Conservation (phyloP, 306 rosid genomes). For the Psophocarpus tetragonolobus region DNA sequence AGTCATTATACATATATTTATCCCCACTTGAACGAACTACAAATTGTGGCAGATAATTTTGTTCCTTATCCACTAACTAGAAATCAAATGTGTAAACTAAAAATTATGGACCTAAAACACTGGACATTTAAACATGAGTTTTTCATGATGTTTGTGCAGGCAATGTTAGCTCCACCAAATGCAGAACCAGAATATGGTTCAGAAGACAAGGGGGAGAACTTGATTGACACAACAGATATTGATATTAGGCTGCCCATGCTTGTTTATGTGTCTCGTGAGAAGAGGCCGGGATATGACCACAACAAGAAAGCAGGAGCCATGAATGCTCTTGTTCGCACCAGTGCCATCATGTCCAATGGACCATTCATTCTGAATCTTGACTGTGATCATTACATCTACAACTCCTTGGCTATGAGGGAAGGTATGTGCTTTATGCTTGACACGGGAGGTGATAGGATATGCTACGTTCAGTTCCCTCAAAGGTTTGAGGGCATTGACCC, state of each 20-base stretch:
- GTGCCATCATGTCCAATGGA: conserved; percentile 89
- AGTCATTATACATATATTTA: no score
- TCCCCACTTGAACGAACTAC: no score
- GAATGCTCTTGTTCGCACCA: conserved; percentile 86
- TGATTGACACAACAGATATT: conserved; percentile 70
- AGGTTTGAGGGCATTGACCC: conserved; percentile 90
- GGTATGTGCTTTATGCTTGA: conserved; percentile 97
- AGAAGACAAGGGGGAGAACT: conserved; percentile 63
- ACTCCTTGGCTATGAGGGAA: conserved; percentile 81
- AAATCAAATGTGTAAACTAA: no score
- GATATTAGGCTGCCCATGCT: conserved; percentile 81
- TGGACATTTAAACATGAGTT: no score
- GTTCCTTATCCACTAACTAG: no score
- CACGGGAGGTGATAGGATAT: conserved; percentile 81
- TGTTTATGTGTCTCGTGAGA: conserved; percentile 86
- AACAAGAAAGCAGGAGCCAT: conserved; percentile 94
- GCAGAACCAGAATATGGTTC: conserved; percentile 69
- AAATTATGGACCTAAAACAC: background rate
- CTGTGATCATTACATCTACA: conserved; percentile 83
- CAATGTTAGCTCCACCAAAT: conserved; percentile 87
- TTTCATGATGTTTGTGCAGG: conserved; percentile 45
- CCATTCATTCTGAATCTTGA: conserved; percentile 87
- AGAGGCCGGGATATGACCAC: conserved; percentile 81
- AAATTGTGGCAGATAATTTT: no score
- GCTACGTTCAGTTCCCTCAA: conserved; percentile 87